These are phyloP conservation scores for Pseudogymnoascus sp. DNA, from an alignment of 2,329 filamentous ascomycete genomes.

Conservation along the genomic window DNA sequence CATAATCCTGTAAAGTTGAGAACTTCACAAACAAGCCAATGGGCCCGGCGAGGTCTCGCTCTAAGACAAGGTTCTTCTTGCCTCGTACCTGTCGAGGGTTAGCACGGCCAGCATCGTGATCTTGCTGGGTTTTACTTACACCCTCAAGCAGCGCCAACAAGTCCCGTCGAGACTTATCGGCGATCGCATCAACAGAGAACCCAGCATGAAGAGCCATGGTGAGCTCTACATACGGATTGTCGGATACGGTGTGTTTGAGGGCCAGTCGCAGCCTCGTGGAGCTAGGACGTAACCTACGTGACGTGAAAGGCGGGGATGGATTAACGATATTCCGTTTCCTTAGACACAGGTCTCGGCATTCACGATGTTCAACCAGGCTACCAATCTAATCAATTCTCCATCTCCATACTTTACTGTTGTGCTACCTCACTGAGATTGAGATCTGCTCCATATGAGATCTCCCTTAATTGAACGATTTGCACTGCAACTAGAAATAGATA, in stretches of 20 bases:
- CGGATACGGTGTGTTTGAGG: slow-evolving; percentile 2
- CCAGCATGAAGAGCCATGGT: slow-evolving; percentile 61
- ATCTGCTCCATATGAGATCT: slow-evolving; percentile 2
- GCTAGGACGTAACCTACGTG: slow-evolving; percentile 3
- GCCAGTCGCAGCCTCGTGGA: neutral
- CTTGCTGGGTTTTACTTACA: slow-evolving; percentile 53
- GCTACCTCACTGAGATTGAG: neutral
- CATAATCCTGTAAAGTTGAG: slow-evolving; percentile 90
- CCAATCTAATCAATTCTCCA: neutral
- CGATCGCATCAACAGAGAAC: slow-evolving; percentile 69
- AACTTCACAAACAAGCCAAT: slow-evolving; percentile 91
- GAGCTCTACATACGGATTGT: slow-evolving; percentile 38
- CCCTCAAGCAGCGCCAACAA: slow-evolving; percentile 86
- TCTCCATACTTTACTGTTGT: neutral
- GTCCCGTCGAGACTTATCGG: slow-evolving; percentile 77
- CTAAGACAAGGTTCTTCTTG: slow-evolving; percentile 96
- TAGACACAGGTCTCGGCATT: neutral
- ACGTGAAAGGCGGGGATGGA: slow-evolving; percentile 7
- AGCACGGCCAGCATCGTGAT: slow-evolving; percentile 13
- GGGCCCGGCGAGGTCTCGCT: slow-evolving; percentile 80
- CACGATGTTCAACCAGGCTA: neutral
- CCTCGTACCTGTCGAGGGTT: slow-evolving; percentile 68
- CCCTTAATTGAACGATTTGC: neutral
- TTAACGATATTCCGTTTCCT: neutral
- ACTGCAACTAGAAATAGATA: neutral